Conservation (phyloP, 176 grass and related monocot genomes). For the Zizania latifolia region DNA sequence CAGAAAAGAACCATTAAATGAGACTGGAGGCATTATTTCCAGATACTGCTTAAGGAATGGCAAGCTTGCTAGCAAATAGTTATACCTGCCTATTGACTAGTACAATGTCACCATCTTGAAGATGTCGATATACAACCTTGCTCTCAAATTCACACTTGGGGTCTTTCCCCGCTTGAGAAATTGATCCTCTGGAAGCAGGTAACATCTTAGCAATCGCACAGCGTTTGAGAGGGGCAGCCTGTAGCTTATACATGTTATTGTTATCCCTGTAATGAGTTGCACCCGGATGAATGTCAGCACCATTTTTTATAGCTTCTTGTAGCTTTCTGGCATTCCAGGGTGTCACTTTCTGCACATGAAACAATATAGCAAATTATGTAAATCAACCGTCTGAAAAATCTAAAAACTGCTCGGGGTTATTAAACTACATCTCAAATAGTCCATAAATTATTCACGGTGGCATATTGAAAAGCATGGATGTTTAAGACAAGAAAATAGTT, state of each 20-base stretch:
- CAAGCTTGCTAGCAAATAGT: neutral
- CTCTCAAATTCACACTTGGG: slow-evolving; percentile 68
- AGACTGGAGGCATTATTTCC: neutral
- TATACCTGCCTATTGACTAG: slow-evolving; percentile 95
- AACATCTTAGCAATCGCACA: slow-evolving; percentile 46
- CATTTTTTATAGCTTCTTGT: slow-evolving; percentile 63
- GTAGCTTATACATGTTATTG: slow-evolving; percentile 52
- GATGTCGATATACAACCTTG: slow-evolving; percentile 84
- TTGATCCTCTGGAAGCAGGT: slow-evolving; percentile 49
- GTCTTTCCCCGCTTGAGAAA: slow-evolving; percentile 54
- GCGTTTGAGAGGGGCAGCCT: slow-evolving; percentile 36
- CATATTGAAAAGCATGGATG: neutral
- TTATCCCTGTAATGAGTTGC: slow-evolving; percentile 80
- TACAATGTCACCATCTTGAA: slow-evolving; percentile 85
- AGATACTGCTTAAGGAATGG: neutral
- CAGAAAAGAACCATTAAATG: slow-evolving; percentile 4
- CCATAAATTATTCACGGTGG: no score
- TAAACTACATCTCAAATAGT: neutral
- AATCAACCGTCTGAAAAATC: neutral
- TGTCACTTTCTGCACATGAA: slow-evolving; percentile 63
- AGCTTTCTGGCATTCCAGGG: slow-evolving; percentile 71
- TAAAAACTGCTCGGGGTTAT: neutral
- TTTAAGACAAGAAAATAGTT: neutral
- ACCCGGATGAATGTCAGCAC: slow-evolving; percentile 74
- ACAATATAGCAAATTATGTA: neutral